Evolutionary conservation across 108 stramenopile genomes (phyloP), one percentile per base, ranked within the genome.

Genomic region (Schizochytrium sp.): DNA sequence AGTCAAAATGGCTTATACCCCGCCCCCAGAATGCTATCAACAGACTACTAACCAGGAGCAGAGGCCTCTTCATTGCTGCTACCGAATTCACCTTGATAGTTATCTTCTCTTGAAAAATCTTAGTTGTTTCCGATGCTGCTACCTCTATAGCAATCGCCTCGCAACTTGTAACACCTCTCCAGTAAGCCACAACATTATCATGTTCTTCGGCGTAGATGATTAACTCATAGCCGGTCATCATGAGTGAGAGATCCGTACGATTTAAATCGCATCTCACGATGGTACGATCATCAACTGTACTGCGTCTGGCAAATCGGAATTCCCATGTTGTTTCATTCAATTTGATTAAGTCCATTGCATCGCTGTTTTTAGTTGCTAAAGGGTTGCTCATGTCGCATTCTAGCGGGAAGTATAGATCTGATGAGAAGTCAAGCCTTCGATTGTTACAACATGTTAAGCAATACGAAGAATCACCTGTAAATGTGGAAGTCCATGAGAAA

Each of bases 231-330:
- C 76, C 76, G 5, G 5, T 49, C 15, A 83, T 28, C 17, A 55
- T 5, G 17, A n/a, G 28, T n/a, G 15, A 38, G 53, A n/a, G 55
- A 3, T 83, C 28, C 5, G 47, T 55, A 13, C 76, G 76, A 17
- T 7, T 7, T 5, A 83, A 28, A 10, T 47, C 5, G 76, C 76
- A 83, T 46, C 50, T 46, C 40, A 40, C 40, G 12, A 83, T 83
- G 28, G 76, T 5, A 28, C 53, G 5, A 83, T 83, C 76, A 28
- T 83, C 76, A 8, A 83, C 50, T n/a, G 76, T 83, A 5, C n/a
- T 55, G 49, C 76, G 76, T 28, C 15, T 46, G 13, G 76, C 76
- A 55, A 83, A 83, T 17, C 76, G 76, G 1, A 83, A 83, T 55
- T 83, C 76, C 76, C 76, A 83, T 10, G 45, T 38, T 0, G 76